Base-by-base conservation (phyloP, 768 basidiomycete species). In the Rhizopogon salebrosus region DNA sequence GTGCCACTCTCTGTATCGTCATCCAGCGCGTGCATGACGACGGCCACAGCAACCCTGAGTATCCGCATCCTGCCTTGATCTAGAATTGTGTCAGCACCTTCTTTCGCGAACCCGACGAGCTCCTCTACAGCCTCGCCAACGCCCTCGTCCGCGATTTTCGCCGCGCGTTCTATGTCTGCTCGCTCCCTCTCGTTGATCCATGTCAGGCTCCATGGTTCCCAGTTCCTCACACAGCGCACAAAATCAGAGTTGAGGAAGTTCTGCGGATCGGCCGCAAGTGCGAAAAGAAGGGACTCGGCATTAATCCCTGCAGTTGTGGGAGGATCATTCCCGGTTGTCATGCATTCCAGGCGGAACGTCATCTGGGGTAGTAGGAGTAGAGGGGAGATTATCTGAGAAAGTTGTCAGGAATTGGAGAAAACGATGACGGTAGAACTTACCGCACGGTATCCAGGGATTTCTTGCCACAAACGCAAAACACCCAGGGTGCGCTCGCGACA, bases 321-420 rank as follows among this genome's bases (percentile, higher is more conserved):
- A 10, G 78, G 72, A 41, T 78, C 74, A 50, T 82, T 80, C 50
- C 82, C 81, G 45, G 75, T 75, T n/a, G 79, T 80, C 65, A 88
- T 87, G 71, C 86, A 87, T 57, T 81, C 82, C 22, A 92, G 72
- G 9, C 89, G 83, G 49, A 82, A 80, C 0, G 82, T 81, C 67
- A 89, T 77, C 64, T 89, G 88, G 6, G 84, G 82, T 23, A 90
- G 67, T 14, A 87, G 74, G 13, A 92, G 71, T 7, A 89, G 72
- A 60, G 86, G 85, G 56, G 89, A 86, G 27, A 88, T 77, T 42
- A 91, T 85, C 89, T 84, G 59, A n/a, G 1, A 31, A 16, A 7
- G 4, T 24, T 18, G 34, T 54, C 41, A 65, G 64, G 48, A 16
- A n/a, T 34, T 18, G 2, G 31, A 8, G 3, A 46, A 10, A 13